These are phyloP conservation scores for Saposhnikovia divaricata DNA, from an alignment of 129 eudicot species.

Conservation along the genomic window DNA sequence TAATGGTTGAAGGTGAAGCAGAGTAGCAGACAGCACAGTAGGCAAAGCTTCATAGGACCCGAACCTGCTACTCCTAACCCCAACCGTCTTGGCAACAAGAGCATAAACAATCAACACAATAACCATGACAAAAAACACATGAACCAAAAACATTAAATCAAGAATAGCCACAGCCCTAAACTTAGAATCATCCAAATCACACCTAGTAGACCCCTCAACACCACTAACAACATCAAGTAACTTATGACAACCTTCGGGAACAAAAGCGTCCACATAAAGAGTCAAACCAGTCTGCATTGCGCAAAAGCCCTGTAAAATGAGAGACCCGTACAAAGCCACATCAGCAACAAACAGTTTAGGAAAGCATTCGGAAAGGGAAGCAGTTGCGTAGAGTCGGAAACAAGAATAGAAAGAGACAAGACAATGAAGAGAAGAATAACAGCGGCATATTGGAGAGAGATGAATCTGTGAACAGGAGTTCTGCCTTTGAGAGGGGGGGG, in stretches of 20 bases:
- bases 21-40: conserved; percentile 14
- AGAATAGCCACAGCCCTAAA: conserved; percentile 76
- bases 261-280: conserved; percentile 71
- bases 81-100: conserved; percentile 46
- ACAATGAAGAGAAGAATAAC: conserved; percentile 52
- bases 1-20: conserved; percentile 14
- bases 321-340: conserved; percentile 44
- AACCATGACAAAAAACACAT: conserved; percentile 52
- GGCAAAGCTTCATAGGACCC: conserved; percentile 81
- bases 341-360: conserved; percentile 70
- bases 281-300: conserved; percentile 72
- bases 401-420: conserved; percentile 43
- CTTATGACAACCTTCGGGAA: conserved; percentile 87
- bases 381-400: conserved; percentile 49
- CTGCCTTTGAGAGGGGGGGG: conserved; percentile 66
- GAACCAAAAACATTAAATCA: conserved; percentile 64
- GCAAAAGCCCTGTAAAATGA: conserved; percentile 80
- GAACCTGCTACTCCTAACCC: conserved; percentile 40
- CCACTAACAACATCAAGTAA: conserved; percentile 77
- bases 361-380: conserved; percentile 50
- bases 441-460: conserved; percentile 70
- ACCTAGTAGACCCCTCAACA: conserved; percentile 82
- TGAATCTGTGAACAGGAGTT: conserved; percentile 70
- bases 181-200: conserved; percentile 75
- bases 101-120: conserved; percentile 43